Percentiles rank a stretch among this genome's conserved stretches.
These are phyloP conservation scores for Phytophthora tubulina DNA, from an alignment of 352 stramenopile genomes.

Conservation along the genomic window DNA sequence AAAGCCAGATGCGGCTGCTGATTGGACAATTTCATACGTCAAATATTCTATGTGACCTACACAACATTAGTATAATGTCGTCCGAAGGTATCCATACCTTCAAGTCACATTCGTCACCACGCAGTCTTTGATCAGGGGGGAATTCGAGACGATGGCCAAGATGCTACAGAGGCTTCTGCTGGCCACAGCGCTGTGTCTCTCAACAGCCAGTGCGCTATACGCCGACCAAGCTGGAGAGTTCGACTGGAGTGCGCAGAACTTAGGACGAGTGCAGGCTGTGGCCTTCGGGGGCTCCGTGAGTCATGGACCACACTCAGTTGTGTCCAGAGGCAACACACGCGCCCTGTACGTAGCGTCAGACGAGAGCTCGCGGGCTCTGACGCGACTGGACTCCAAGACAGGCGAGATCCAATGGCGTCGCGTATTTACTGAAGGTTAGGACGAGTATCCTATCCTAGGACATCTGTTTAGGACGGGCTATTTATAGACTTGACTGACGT, in stretches of 20 bases:
- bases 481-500: conserved; percentile 2
- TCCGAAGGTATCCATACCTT: background rate
- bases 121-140: conserved; percentile 3
- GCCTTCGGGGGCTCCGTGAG: conserved; percentile 61
- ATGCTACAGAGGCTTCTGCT: conserved; percentile 41
- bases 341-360: conserved; percentile 82
- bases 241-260: conserved; percentile 78
- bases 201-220: conserved; percentile 54
- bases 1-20: no score
- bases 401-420: conserved; percentile 83
- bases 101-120: conserved; percentile 7
- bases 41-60: no score
- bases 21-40: no score
- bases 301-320: conserved; percentile 42
- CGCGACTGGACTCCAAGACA: conserved; percentile 73
- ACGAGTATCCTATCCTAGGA: conserved; percentile 1
- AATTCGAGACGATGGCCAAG: conserved; percentile 21
- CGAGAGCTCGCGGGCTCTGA: conserved; percentile 63
- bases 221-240: conserved; percentile 83
- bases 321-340: conserved; percentile 53
- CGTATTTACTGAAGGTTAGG: conserved; percentile 59
- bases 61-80: background rate
- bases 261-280: conserved; percentile 62
- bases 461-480: background rate
- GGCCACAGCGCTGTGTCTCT: conserved; percentile 39